These are phyloP conservation scores for Penicillium lagena DNA, from an alignment of 495 filamentous ascomycete species.

Conservation along the genomic window DNA sequence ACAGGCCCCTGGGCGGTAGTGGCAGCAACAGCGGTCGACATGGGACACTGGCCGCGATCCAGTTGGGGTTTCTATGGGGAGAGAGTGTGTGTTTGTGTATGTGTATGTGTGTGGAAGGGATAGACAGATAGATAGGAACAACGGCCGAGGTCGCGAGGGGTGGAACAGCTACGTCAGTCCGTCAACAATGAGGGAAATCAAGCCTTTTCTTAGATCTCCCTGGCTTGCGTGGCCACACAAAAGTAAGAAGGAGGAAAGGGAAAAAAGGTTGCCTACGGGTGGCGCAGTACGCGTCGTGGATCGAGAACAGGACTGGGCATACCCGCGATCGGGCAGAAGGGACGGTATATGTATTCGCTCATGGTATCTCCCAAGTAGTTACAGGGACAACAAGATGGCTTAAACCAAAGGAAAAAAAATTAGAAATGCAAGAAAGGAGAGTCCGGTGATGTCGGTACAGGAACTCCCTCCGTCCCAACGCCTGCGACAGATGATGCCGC, in stretches of 20 bases:
- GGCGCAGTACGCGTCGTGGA: slow-evolving; percentile 12
- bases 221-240: too few species aligned
- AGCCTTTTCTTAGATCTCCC: too few species aligned
- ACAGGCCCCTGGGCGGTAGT: slow-evolving; percentile 38
- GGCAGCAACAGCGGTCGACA: slow-evolving; percentile 16
- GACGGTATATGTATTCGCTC: slow-evolving; percentile 1
- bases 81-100: too few species aligned
- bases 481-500: too few species aligned
- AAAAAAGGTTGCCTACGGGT: slow-evolving; percentile 14
- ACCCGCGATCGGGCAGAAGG: too few species aligned
- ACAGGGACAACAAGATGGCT: slow-evolving; percentile 12
- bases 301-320: neutral
- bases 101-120: too few species aligned
- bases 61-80: too few species aligned
- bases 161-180: neutral
- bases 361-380: slow-evolving; percentile 29
- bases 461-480: slow-evolving; percentile 16
- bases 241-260: slow-evolving; percentile 5
- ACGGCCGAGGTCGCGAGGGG: too few species aligned
- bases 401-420: slow-evolving; percentile 8
- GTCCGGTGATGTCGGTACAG: neutral
- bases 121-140: too few species aligned
- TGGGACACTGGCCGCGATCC: slow-evolving; percentile 17
- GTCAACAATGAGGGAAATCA: too few species aligned
- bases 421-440: slow-evolving; percentile 4